Evolutionary conservation across 164 flowering plant species (phyloP).

Genomic region (Magnolia kwangsiensis): DNA sequence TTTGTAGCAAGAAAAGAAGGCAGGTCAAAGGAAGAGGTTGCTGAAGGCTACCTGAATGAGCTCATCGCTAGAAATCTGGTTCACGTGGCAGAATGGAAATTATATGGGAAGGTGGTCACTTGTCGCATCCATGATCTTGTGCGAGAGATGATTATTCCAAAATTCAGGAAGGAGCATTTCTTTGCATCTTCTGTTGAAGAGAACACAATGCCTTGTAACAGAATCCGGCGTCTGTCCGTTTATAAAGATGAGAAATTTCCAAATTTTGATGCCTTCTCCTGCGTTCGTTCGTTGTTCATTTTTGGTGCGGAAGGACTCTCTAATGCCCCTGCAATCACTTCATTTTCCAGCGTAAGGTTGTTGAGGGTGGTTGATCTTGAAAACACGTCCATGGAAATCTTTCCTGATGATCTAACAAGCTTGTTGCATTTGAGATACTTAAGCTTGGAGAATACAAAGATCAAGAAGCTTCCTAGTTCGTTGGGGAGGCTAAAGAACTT

Average conservation of each 20-base stretch:
- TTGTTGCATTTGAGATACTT: constrained; percentile 1
- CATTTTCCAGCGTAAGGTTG: background rate
- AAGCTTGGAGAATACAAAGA: background rate
- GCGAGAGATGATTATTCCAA: background rate
- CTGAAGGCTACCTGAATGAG: constrained; percentile 38
- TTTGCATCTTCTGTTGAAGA: background rate
- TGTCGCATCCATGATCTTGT: background rate
- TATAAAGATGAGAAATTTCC: background rate
- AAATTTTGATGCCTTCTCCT: background rate
- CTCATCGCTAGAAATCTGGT: constrained; percentile 40
- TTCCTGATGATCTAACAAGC: background rate
- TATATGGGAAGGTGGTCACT: background rate
- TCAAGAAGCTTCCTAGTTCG: background rate
- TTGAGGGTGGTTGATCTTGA: background rate
- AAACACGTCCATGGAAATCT: background rate
- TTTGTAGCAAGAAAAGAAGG: constrained; percentile 33
- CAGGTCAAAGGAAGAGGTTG: constrained; percentile 30
- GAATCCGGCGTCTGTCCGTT: background rate
- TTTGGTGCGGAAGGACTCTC: background rate
- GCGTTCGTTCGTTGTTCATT: background rate
- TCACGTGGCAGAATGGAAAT: constrained; percentile 21
- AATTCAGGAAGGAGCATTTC: background rate
- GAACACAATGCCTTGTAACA: background rate
- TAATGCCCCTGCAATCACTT: background rate
- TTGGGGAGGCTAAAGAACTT: background rate